Conservation (phyloP, 2,329 filamentous ascomycete genomes). For the Talaromyces albobiverticillius region DNA sequence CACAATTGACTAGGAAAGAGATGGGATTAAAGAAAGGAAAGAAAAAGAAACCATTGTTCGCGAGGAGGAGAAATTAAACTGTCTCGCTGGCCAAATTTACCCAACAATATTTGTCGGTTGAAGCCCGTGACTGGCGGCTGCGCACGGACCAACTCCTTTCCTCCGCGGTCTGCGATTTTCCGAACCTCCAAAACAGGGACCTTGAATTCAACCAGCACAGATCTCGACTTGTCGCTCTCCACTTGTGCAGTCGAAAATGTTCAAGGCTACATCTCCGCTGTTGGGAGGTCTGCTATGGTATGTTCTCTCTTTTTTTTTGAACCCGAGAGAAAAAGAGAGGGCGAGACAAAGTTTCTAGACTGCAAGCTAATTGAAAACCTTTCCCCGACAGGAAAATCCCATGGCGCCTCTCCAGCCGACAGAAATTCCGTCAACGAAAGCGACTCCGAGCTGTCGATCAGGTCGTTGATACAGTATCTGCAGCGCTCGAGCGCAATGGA, state of each 20-base stretch:
- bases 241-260: conserved; percentile 57
- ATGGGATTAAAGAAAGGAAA: not conserved
- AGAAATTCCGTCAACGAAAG: conserved; percentile 82
- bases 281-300: conserved; percentile 82
- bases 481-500: conserved; percentile 70
- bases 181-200: not conserved
- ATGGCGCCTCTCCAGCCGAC: conserved; percentile 88
- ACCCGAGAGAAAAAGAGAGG: not conserved
- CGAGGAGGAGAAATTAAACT: too few species aligned
- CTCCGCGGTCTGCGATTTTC: conserved; percentile 1
- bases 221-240: not conserved
- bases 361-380: conserved; percentile 15
- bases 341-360: conserved; percentile 15
- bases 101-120: too few species aligned
- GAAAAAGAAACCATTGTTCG: not conserved
- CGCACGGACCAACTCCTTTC: conserved; percentile 13
- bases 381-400: conserved; percentile 75
- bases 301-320: conserved; percentile 16
- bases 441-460: conserved; percentile 81
- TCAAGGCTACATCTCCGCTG: conserved; percentile 74
- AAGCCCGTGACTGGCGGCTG: conserved; percentile 8
- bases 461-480: conserved; percentile 79
- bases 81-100: too few species aligned
- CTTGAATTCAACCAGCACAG: too few species aligned
- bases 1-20: conserved; percentile 12